Percentiles rank a stretch among this genome's conserved stretches.
phyloP scores from a whole-genome alignment of 1,284 basidiomycete genomes.

The Abortiporus biennis region DNA sequence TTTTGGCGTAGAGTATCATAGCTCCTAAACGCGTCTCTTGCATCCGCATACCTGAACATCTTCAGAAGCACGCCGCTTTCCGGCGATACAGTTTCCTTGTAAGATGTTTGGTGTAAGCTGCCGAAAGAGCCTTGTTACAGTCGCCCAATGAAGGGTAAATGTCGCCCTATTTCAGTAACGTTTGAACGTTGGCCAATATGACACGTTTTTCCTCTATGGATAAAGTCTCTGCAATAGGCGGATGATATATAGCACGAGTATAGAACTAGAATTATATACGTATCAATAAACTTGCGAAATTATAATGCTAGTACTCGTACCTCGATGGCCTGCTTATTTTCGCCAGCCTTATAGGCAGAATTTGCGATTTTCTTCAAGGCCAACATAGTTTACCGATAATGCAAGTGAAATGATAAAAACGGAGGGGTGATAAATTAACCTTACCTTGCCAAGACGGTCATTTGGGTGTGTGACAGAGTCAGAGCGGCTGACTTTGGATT shows the following conservation, averaged over 20 bases:
- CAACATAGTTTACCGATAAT: no score
- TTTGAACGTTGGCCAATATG: not conserved
- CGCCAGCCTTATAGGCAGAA: not conserved
- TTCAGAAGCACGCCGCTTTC: not conserved
- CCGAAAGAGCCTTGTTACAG: not conserved
- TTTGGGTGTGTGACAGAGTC: no score
- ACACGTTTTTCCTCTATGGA: not conserved
- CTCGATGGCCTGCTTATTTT: not conserved
- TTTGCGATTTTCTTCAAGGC: conserved; percentile 2
- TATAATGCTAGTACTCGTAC: not conserved
- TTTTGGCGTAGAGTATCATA: no score
- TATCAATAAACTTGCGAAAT: not conserved
- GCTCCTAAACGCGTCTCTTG: no score
- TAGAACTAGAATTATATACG: not conserved
- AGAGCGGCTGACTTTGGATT: no score
- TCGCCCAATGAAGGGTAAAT: not conserved
- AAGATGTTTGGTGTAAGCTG: not conserved
- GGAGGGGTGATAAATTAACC: no score
- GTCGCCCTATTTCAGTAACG: not conserved
- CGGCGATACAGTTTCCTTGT: not conserved
- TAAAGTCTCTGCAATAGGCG: not conserved
- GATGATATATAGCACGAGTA: not conserved
- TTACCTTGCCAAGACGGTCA: no score
- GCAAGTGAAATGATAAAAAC: no score
- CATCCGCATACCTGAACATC: no score